phyloP scores from a whole-genome alignment of 2,329 filamentous ascomycete species.

The Aspergillus sp. region DNA sequence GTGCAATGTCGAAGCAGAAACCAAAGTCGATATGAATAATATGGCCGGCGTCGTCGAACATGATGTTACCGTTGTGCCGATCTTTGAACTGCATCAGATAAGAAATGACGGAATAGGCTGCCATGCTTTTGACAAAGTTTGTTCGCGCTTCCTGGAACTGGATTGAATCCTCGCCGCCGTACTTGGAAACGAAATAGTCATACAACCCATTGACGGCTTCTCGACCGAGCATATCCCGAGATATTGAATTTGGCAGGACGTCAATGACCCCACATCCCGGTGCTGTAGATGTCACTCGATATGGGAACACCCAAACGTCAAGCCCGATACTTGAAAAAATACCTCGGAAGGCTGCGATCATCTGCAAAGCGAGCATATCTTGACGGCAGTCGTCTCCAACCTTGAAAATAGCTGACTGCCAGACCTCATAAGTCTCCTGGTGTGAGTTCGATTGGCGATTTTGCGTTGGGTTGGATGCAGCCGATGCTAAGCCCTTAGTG shows the following conservation, averaged over 20 bases:
- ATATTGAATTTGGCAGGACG: conserved; percentile 95
- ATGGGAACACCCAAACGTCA: conserved; percentile 95
- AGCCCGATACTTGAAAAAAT: conserved; percentile 95
- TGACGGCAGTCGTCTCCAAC: conserved; percentile 98
- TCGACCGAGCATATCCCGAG: conserved; percentile 95
- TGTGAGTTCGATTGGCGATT: conserved; percentile 11
- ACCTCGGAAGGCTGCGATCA: conserved; percentile 95
- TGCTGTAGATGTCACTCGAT: conserved; percentile 94
- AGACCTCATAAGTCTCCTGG: conserved; percentile 77
- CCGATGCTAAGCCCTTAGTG: conserved; percentile 22
- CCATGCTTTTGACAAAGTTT: conserved; percentile 99
- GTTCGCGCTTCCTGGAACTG: conserved; percentile 91
- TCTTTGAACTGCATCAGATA: conserved; percentile 99
- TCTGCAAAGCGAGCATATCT: conserved; percentile 92
- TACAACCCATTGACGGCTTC: conserved; percentile 98
- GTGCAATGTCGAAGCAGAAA: conserved; percentile 98
- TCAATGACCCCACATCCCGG: conserved; percentile 98
- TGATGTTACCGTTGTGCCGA: conserved; percentile 98
- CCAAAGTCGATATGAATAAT: conserved; percentile 99
- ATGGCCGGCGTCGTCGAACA: conserved; percentile 96
- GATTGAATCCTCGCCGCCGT: conserved; percentile 92
- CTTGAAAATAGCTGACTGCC: conserved; percentile 99
- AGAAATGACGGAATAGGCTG: conserved; percentile 94
- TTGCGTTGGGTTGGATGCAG: conserved; percentile 27
- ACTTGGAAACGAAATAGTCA: conserved; percentile 97